A percentile compares a stretch with the other conserved stretches of the same genome.
These are phyloP conservation scores for Penicillium sp. DNA, from an alignment of 2,329 filamentous ascomycete species.

Conservation along the genomic window DNA sequence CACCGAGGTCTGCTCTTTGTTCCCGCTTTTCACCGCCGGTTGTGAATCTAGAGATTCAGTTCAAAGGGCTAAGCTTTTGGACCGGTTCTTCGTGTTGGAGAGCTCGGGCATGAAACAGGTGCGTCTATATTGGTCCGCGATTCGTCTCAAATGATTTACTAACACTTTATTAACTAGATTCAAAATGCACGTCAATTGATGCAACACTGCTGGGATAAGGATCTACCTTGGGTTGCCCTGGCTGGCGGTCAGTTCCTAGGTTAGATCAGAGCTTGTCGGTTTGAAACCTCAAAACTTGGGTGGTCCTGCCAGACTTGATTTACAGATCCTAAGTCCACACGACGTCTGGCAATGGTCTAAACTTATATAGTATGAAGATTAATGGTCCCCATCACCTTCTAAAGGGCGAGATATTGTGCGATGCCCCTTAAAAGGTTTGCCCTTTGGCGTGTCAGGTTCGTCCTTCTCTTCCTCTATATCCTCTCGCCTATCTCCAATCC, in stretches of 20 bases:
- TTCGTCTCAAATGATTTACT: background rate
- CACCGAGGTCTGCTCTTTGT: constrained; percentile 71
- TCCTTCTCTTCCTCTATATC: too few species aligned
- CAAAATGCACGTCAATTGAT: constrained; percentile 41
- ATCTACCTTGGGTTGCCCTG: constrained; percentile 39
- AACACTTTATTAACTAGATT: constrained; percentile 27
- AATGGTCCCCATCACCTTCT: background rate
- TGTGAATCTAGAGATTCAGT: constrained; percentile 63
- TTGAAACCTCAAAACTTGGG: background rate
- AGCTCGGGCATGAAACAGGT: constrained; percentile 75
- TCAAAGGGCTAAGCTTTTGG: constrained; percentile 61
- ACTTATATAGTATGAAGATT: background rate
- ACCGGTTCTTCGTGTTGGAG: constrained; percentile 66
- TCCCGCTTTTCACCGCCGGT: constrained; percentile 80
- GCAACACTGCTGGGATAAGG: constrained; percentile 40
- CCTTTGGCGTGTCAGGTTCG: background rate
- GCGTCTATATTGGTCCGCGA: constrained; percentile 18
- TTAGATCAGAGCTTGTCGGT: constrained; percentile 12
- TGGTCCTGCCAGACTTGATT: background rate
- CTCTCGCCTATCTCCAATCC: background rate
- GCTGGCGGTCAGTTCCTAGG: constrained; percentile 41
- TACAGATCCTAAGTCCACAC: background rate
- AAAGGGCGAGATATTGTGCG: background rate
- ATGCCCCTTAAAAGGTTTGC: background rate
- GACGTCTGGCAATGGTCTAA: background rate